A percentile compares a stretch with the other conserved stretches of the same genome.
Evolutionary conservation across 2,329 filamentous ascomycete genomes (phyloP).

Genomic region (Beauveria varroae): DNA sequence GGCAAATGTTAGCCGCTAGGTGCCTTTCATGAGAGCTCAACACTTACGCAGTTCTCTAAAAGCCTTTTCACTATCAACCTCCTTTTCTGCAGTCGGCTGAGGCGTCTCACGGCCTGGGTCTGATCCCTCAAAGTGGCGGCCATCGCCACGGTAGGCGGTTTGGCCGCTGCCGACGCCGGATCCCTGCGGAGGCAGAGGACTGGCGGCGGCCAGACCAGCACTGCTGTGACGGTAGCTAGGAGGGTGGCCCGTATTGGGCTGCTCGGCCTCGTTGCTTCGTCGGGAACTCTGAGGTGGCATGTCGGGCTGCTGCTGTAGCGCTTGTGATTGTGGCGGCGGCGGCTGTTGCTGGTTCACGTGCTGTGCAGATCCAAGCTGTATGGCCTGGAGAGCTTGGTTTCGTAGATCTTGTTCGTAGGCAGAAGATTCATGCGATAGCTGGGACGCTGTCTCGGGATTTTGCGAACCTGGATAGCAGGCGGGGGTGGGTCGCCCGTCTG

Average conservation of each 20-base stretch:
- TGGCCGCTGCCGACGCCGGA: conserved; percentile 19
- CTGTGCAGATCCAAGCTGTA: conserved; percentile 7
- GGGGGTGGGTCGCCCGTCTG: not conserved
- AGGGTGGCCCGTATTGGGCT: conserved; percentile 38
- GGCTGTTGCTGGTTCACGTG: conserved; percentile 31
- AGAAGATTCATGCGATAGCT: conserved; percentile 55
- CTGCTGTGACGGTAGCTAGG: conserved; percentile 47
- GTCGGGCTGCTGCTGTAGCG: conserved; percentile 27
- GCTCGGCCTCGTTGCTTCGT: conserved; percentile 43
- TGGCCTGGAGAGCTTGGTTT: conserved; percentile 1
- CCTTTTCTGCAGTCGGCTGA: conserved; percentile 40
- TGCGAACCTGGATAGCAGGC: conserved; percentile 20
- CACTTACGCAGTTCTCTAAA: conserved; percentile 50
- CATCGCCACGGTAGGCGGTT: conserved; percentile 33
- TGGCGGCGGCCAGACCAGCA: conserved; percentile 34
- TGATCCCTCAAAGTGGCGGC: conserved; percentile 38
- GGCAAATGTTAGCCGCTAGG: conserved; percentile 29
- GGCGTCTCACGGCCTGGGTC: conserved; percentile 50
- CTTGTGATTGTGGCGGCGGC: conserved; percentile 28
- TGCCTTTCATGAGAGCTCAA: conserved; percentile 9
- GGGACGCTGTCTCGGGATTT: conserved; percentile 54
- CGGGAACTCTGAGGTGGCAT: conserved; percentile 42
- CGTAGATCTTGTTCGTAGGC: conserved; percentile 37
- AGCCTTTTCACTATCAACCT: conserved; percentile 43
- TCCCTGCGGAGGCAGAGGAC: conserved; percentile 34